Evolutionary conservation across 2,329 filamentous ascomycete genomes (phyloP).

Genomic region (Fusarium kyushuense): DNA sequence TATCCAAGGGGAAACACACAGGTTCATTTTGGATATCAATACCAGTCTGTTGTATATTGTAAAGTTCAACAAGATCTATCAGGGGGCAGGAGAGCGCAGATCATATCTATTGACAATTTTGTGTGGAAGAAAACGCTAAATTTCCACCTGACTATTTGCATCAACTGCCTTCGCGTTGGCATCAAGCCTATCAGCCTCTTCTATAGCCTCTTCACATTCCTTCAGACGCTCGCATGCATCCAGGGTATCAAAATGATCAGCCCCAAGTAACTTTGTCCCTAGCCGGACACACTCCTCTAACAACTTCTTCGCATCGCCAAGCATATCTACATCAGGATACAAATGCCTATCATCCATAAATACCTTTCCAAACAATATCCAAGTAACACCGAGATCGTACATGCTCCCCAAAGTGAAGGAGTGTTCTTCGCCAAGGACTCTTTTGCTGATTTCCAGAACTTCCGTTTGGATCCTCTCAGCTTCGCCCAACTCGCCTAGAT

Average conservation of each 20-base stretch:
- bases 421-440: slow-evolving; percentile 22
- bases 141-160: background rate
- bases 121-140: background rate
- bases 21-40: background rate
- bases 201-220: background rate
- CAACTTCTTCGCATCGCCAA: background rate
- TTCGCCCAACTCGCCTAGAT: background rate
- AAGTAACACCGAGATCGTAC: background rate
- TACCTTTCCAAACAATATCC: background rate
- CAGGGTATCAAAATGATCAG: background rate
- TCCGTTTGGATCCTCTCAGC: slow-evolving; percentile 4
- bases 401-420: background rate
- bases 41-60: background rate
- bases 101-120: background rate
- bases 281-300: background rate
- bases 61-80: background rate
- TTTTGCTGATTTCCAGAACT: background rate
- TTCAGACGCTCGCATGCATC: background rate
- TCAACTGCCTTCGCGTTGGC: background rate
- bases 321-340: background rate
- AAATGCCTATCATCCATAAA: background rate
- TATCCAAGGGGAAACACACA: background rate
- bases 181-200: background rate
- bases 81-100: background rate
- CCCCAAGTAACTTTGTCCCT: background rate